Base-by-base conservation (phyloP, 2,329 filamentous ascomycete genomes). In the Cladosporium phlei region DNA sequence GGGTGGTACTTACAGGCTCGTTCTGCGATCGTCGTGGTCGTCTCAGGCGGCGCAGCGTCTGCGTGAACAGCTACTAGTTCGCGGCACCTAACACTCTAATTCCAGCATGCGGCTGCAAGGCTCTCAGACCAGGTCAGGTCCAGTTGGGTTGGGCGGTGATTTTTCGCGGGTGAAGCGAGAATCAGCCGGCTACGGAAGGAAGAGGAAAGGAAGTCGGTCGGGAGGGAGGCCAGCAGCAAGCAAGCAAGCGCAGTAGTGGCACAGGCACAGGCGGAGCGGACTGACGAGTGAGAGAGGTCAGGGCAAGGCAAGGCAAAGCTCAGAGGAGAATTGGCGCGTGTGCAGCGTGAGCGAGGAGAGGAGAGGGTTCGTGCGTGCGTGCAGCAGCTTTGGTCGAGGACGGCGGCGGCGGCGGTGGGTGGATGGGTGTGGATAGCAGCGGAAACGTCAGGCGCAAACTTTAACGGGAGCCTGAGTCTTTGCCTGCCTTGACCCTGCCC, bases 41-140 rank as follows among this genome's bases (percentile, higher is more conserved):
- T 42, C 29, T 45, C 40, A 28, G 21, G 40, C n/a, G n/a, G n/a
- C 40, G 30, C 30, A 45, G 40, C 20, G 40, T 45, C 21, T 35
- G 40, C n/a, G n/a, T n/a, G n/a, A n/a, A 32, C 40, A 45, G 40
- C 40, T 33, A 45, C 40, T 45, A 45, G 40, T 32, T n/a, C 35
- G 40, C 40, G 40, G 40, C 40, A 35, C 40, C 40, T 30, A 45
- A 45, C 40, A 45, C 35, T 30, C 21, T 32, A 35, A 45, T 35
- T 45, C 22, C 40, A 42, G 38, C 40, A 45, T 45, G 40, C 40
- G 40, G 40, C 40, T 35, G 40, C 40, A 35, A 33, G 40, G 40
- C 40, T 45, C 40, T 45, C 40, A 45, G 40, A 45, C 40, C 40
- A 45, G 40, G n/a, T n/a, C n/a, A n/a, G n/a, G n/a, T n/a, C n/a